phyloP scores from a whole-genome alignment of 345 rosid species.

The Dipteronia sinensis region DNA sequence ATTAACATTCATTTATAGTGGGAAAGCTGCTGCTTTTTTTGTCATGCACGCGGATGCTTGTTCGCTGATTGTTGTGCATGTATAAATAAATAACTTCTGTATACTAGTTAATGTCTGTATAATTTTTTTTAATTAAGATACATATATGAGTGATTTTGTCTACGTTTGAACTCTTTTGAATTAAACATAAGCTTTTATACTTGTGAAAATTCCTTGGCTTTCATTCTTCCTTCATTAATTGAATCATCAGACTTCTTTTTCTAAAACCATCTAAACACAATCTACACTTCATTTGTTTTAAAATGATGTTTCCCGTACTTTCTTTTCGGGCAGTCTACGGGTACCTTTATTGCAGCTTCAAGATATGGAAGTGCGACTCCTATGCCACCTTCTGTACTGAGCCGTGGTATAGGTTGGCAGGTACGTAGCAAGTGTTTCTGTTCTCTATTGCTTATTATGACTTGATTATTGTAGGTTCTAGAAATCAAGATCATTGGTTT shows the following conservation, averaged over 20 bases:
- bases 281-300: neutral
- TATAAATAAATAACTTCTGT: conserved; percentile 5
- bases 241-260: neutral
- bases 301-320: neutral
- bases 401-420: conserved; percentile 91
- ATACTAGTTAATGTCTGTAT: neutral
- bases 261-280: conserved; percentile 1
- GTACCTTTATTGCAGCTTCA: conserved; percentile 70
- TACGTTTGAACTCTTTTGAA: neutral
- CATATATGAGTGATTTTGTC: neutral
- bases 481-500: conserved; percentile 2
- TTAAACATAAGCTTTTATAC: neutral
- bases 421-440: conserved; percentile 44
- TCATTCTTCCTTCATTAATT: conserved; percentile 3
- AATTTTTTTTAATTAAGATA: neutral
- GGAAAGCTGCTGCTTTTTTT: neutral
- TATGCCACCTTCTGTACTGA: conserved; percentile 71
- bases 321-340: conserved; percentile 65
- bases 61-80: neutral
- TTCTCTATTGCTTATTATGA: neutral
- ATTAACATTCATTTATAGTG: neutral
- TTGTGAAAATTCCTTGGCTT: neutral
- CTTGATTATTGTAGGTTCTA: neutral
- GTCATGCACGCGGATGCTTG: neutral
- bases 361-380: conserved; percentile 86